Evolutionary conservation across 176 grass and related monocot species (phyloP).

Genomic region (Oryza coarctata): DNA sequence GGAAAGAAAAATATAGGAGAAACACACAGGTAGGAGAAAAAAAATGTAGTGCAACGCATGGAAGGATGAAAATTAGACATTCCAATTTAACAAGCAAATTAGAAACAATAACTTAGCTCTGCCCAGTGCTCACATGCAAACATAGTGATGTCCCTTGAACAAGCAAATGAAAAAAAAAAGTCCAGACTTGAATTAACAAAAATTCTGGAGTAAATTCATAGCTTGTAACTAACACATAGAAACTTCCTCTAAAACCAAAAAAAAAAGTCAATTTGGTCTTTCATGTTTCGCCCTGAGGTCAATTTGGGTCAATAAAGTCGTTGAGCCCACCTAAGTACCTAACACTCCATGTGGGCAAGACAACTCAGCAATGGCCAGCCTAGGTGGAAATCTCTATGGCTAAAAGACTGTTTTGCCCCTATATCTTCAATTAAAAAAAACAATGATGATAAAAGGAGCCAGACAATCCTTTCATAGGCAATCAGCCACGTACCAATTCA

Average conservation of each 20-base stretch:
- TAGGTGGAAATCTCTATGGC: no score
- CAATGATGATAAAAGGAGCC: no score
- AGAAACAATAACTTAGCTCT: conserved; percentile 4
- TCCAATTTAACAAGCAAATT: background rate
- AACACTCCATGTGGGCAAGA: no score
- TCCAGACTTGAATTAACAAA: conserved; percentile 9
- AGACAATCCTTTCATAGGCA: no score
- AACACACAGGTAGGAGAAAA: conserved; percentile 31
- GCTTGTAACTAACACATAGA: background rate
- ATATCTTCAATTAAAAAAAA: no score
- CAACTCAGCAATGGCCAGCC: no score
- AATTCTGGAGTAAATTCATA: background rate
- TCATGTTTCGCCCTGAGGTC: no score
- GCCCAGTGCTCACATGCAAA: background rate
- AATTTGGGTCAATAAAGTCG: no score
- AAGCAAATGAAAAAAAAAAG: conserved; percentile 23
- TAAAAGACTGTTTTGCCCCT: no score
- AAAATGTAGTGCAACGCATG: background rate
- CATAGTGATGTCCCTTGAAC: background rate
- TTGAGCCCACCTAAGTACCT: no score
- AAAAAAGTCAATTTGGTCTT: background rate
- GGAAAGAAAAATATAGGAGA: background rate
- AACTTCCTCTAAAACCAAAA: background rate
- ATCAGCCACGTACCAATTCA: no score
- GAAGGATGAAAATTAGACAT: background rate